These are phyloP conservation scores for Poa annua DNA, from an alignment of 176 grass and related monocot genomes.

Conservation along the genomic window DNA sequence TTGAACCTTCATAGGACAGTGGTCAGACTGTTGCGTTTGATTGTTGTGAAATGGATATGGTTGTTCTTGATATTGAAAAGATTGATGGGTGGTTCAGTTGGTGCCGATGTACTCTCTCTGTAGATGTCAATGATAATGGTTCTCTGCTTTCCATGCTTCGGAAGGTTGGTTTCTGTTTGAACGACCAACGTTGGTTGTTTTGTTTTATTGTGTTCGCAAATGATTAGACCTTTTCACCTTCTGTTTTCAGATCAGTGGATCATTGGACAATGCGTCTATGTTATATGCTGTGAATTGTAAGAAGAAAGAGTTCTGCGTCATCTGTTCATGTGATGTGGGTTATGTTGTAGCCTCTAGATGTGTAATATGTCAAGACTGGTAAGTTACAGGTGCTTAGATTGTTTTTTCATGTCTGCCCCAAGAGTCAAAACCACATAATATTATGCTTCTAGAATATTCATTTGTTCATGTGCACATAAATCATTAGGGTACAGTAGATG, in stretches of 20 bases:
- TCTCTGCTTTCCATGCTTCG: slow-evolving; percentile 54
- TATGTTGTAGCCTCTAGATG: slow-evolving; percentile 64
- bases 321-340: slow-evolving; percentile 60
- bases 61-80: slow-evolving; percentile 73
- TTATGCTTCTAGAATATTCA: background rate
- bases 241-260: slow-evolving; percentile 71
- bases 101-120: slow-evolving; percentile 52
- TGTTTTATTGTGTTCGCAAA: slow-evolving; percentile 20
- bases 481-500: background rate
- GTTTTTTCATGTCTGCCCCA: slow-evolving; percentile 10
- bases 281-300: slow-evolving; percentile 56
- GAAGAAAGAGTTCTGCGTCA: slow-evolving; percentile 56
- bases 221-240: slow-evolving; percentile 21
- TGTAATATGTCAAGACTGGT: slow-evolving; percentile 76
- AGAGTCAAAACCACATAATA: no score
- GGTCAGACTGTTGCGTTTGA: slow-evolving; percentile 66
- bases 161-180: slow-evolving; percentile 59
- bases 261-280: slow-evolving; percentile 57
- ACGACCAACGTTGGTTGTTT: background rate
- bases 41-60: slow-evolving; percentile 75
- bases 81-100: slow-evolving; percentile 72
- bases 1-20: slow-evolving; percentile 52
- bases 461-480: background rate
- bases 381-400: slow-evolving; percentile 40
- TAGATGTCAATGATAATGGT: slow-evolving; percentile 45